Evolutionary conservation across 768 basidiomycete genomes (phyloP).

Genomic region (Pholiota microspora): DNA sequence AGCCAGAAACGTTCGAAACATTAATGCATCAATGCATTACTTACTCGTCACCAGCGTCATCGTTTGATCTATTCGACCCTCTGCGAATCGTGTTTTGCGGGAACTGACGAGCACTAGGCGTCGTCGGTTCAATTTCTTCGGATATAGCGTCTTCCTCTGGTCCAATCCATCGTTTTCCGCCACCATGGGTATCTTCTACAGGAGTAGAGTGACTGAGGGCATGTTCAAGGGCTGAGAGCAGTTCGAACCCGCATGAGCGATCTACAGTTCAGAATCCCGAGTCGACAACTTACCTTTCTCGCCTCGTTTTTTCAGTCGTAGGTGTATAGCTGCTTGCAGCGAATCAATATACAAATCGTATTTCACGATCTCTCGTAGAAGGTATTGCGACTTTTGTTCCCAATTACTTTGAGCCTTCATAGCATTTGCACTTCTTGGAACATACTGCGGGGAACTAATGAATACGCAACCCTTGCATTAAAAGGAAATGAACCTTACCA

Average conservation of each 20-base stretch:
- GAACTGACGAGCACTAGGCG: conserved; percentile 21
- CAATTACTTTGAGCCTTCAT: conserved; percentile 84
- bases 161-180: conserved; percentile 15
- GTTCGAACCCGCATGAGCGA: no score
- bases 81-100: conserved; percentile 21
- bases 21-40: no score
- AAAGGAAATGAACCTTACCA: conserved; percentile 47
- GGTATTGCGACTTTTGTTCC: conserved; percentile 87
- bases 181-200: conserved; percentile 12
- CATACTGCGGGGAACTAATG: conserved; percentile 54
- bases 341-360: conserved; percentile 95
- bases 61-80: conserved; percentile 24
- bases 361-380: conserved; percentile 91
- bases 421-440: conserved; percentile 69
- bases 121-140: conserved; percentile 23
- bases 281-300: conserved; percentile 60
- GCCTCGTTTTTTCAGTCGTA: conserved; percentile 86
- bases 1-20: conserved; percentile 10
- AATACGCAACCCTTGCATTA: neutral
- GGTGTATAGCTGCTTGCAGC: conserved; percentile 75
- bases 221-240: conserved; percentile 26
- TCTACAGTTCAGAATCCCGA: neutral
- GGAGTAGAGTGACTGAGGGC: conserved; percentile 23
- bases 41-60: conserved; percentile 19
- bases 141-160: conserved; percentile 15